Evolutionary conservation across 202 grass and related monocot genomes (phyloP).

Genomic region (Elaeis oleifera): DNA sequence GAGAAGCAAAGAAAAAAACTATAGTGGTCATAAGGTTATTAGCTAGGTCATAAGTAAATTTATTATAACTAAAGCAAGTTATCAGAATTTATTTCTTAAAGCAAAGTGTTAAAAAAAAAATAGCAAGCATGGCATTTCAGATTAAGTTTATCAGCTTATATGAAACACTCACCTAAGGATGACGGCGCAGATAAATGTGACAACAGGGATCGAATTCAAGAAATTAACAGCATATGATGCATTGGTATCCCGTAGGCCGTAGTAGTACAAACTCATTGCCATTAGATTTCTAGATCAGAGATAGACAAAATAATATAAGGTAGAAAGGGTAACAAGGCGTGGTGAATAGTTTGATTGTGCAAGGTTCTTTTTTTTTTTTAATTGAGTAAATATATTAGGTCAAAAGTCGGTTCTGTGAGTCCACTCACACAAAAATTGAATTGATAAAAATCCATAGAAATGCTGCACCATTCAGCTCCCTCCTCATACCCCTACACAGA

Average conservation of each 20-base stretch:
- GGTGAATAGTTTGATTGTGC: too few relatives aligned
- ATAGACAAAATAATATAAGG: neutral
- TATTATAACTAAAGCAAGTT: too few relatives aligned
- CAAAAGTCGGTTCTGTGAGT: too few relatives aligned
- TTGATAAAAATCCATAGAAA: conserved; percentile 28
- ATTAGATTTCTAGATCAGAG: conserved; percentile 16
- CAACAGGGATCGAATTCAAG: conserved; percentile 35
- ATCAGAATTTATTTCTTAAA: too few relatives aligned
- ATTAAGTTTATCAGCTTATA: neutral
- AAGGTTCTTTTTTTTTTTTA: neutral
- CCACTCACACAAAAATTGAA: conserved; percentile 21
- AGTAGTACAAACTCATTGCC: conserved; percentile 39
- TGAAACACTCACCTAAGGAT: conserved; percentile 25
- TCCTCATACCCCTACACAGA: conserved; percentile 18
- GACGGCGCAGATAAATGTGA: conserved; percentile 36
- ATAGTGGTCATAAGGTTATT: too few relatives aligned
- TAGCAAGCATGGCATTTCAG: too few relatives aligned
- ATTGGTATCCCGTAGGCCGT: conserved; percentile 24
- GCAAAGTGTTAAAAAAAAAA: too few relatives aligned
- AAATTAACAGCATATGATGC: conserved; percentile 30
- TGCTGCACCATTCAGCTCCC: conserved; percentile 21
- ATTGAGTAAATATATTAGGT: neutral
- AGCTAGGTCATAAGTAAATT: too few relatives aligned
- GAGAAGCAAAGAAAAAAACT: neutral
- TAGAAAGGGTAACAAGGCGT: too few relatives aligned